A percentile compares a stretch with the other conserved stretches of the same genome.
Evolutionary conservation across 1,284 basidiomycete species (phyloP).

Genomic region (Fereydounia khargensis): DNA sequence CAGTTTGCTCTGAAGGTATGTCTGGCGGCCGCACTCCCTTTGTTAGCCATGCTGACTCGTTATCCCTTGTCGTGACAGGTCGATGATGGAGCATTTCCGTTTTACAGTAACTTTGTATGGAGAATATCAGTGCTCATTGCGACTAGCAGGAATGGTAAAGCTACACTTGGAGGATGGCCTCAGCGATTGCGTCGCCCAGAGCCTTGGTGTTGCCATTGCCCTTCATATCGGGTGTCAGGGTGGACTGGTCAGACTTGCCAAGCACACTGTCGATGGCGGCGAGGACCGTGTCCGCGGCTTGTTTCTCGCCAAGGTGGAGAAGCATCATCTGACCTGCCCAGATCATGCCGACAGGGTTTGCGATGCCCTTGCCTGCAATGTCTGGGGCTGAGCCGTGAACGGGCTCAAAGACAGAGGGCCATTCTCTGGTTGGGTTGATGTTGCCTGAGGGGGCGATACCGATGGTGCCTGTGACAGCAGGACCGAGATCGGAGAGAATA

Average conservation of each 20-base stretch:
- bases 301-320: conserved; percentile 62
- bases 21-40: no score
- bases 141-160: no score
- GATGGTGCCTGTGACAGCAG: conserved; percentile 65
- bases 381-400: conserved; percentile 38
- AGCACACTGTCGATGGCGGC: conserved; percentile 62
- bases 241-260: conserved; percentile 3
- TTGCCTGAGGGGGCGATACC: conserved; percentile 66
- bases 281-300: conserved; percentile 63
- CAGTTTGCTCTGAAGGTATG: conserved; percentile 35
- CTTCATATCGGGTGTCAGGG: conserved; percentile 34
- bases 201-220: conserved; percentile 17
- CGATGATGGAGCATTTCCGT: no score
- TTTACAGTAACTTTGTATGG: no score
- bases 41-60: no score
- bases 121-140: no score
- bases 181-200: conserved; percentile 28
- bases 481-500: conserved; percentile 64
- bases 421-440: conserved; percentile 62
- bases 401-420: conserved; percentile 62
- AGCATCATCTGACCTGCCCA: conserved; percentile 67
- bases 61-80: no score
- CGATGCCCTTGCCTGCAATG: conserved; percentile 34
- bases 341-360: conserved; percentile 61
- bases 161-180: no score